These are phyloP conservation scores for barrel medic (Medicago truncatula) DNA, from an alignment of 306 rosid species.

Conservation along the genomic window MtrunA17r5.0-ANR NC_053042.1:14324501-14325000, in stretches of 20 bases:
- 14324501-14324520: too few relatives aligned
- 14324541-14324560: too few relatives aligned
- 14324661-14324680: slow-evolving; percentile 35
- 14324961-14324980: slow-evolving; percentile 48
- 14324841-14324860: slow-evolving; percentile 55
- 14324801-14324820: slow-evolving; percentile 66
- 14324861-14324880: slow-evolving; percentile 54
- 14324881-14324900: slow-evolving; percentile 42
- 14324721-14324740: slow-evolving; percentile 43
- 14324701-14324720: slow-evolving; percentile 31
- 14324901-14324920: slow-evolving; percentile 45
- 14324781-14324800: slow-evolving; percentile 44
- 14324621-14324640: not conserved
- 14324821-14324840: slow-evolving; percentile 56
- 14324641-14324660: not conserved
- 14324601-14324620: too few relatives aligned
- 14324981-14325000: slow-evolving; percentile 44
- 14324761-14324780: slow-evolving; percentile 62
- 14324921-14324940: slow-evolving; percentile 44
- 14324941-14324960: slow-evolving; percentile 49
- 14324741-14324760: slow-evolving; percentile 50
- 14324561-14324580: too few relatives aligned
- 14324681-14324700: slow-evolving; percentile 47
- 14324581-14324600: too few relatives aligned
- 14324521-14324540: too few relatives aligned